phyloP scores from a whole-genome alignment of 352 stramenopile genomes.

The Pythium myriotylum region DNA sequence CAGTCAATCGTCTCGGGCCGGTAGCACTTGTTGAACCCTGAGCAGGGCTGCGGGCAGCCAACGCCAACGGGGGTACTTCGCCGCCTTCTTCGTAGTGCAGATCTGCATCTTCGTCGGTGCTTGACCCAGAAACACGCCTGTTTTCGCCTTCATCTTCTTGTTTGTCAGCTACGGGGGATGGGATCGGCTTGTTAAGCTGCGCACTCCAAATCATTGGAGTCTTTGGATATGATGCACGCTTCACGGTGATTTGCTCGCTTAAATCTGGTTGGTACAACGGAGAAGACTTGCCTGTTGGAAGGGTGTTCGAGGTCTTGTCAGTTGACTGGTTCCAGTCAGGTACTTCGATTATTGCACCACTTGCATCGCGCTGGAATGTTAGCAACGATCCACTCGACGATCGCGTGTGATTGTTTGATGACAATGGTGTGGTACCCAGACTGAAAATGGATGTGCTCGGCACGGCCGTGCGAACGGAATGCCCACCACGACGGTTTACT shows the following conservation, averaged over 20 bases:
- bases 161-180: constrained; percentile 3
- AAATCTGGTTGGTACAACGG: constrained; percentile 25
- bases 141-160: background rate
- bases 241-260: constrained; percentile 23
- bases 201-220: constrained; percentile 28
- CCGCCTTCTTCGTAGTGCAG: constrained; percentile 2
- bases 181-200: constrained; percentile 17
- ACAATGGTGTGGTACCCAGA: constrained; percentile 40
- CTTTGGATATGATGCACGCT: constrained; percentile 26
- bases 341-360: constrained; percentile 21
- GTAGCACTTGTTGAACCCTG: background rate
- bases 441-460: constrained; percentile 77
- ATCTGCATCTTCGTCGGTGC: constrained; percentile 18
- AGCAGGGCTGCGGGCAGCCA: constrained; percentile 10
- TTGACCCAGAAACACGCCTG: constrained; percentile 5
- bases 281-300: constrained; percentile 27
- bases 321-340: constrained; percentile 11
- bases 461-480: constrained; percentile 43
- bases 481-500: constrained; percentile 57
- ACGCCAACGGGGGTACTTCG: constrained; percentile 8
- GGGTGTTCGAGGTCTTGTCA: constrained; percentile 22
- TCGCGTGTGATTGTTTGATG: constrained; percentile 19
- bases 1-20: background rate
- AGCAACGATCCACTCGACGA: constrained; percentile 25
- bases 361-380: constrained; percentile 27